phyloP scores from a whole-genome alignment of 192 early-diverging fungal species.

The Podila verticillata region DNA sequence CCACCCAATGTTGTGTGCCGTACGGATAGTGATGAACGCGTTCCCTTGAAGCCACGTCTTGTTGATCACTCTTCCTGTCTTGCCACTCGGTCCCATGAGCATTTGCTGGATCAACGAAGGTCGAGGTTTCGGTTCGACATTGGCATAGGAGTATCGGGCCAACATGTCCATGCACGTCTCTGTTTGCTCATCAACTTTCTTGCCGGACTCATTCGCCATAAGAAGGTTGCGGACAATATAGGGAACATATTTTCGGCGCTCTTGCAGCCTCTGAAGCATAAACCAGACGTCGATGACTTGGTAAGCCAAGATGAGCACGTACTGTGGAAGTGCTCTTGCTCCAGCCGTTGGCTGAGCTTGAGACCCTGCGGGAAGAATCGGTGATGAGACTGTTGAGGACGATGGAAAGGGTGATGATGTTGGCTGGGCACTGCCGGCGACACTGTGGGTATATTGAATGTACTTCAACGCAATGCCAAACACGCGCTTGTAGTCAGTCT shows the following conservation, averaged over 20 bases:
- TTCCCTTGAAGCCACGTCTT: slow-evolving; percentile 90
- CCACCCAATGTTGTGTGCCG: slow-evolving; percentile 74
- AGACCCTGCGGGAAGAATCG: slow-evolving; percentile 1
- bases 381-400: slow-evolving; percentile 29
- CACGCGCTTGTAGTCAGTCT: slow-evolving; percentile 82
- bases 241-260: slow-evolving; percentile 83
- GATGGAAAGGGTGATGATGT: slow-evolving; percentile 14
- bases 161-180: slow-evolving; percentile 97
- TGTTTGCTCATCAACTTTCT: slow-evolving; percentile 83
- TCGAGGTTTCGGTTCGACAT: slow-evolving; percentile 70
- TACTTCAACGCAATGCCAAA: slow-evolving; percentile 94
- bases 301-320: slow-evolving; percentile 92
- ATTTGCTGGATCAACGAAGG: slow-evolving; percentile 61
- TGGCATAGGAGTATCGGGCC: slow-evolving; percentile 82
- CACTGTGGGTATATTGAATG: slow-evolving; percentile 69
- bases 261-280: slow-evolving; percentile 75
- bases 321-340: slow-evolving; percentile 72
- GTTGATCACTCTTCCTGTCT: slow-evolving; percentile 60
- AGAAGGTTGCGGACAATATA: slow-evolving; percentile 82
- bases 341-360: slow-evolving; percentile 11
- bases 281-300: slow-evolving; percentile 93
- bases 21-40: slow-evolving; percentile 81
- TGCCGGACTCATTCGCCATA: slow-evolving; percentile 64
- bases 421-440: slow-evolving; percentile 22
- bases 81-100: slow-evolving; percentile 55